Evolutionary conservation across 192 early-diverging fungal genomes (phyloP), one percentile per base, ranked within the genome.

Genomic region (Coemansia guatemalensis): DNA sequence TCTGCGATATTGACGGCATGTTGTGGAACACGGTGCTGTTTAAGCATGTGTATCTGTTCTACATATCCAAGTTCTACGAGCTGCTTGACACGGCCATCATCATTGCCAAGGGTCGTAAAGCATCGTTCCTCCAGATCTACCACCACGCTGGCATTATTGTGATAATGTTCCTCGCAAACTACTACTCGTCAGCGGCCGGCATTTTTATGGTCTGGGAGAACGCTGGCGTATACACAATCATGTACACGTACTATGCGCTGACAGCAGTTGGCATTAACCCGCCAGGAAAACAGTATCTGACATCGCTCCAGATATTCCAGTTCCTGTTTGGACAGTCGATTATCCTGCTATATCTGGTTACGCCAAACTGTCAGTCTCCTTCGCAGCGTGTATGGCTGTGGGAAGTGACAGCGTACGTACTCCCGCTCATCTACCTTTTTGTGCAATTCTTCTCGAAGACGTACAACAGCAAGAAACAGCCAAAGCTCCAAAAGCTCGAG

Each of bases 101-200:
- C 55, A 74, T 93, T 44, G 23, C 87, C 24, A 93, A 94, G 71
- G 90, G 90, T 5, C 72, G 71, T 57, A 57, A 52, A 49, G 88
- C 89, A 0, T 90, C 89, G 21, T 82, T 92, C 17, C 79, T 94
- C 48, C 91, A 94, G 82, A 88, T 87, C 44, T 94, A 92, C 81
- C 93, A 94, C 71, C 93, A 93, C 67, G 86, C 90, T 7, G 91
- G 91, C 41, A 88, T 90, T 32, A 94, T 94, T 67, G 70, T 92
- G 69, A 85, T 88, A 48, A 93, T 90, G 89, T 92, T 86, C 84
- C 77, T 83, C 21, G 85, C 86, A 39, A 86, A 88, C 72, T 84
- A 86, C 53, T 88, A 81, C 54, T 82, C 85, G 60, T 82, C 90
- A 1, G 76, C 88, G 4, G 84, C 85, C n/a, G 86, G 85, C 64